Base-by-base conservation (phyloP, 176 grass and related monocot genomes). In the Eremochloa ophiuroides region DNA sequence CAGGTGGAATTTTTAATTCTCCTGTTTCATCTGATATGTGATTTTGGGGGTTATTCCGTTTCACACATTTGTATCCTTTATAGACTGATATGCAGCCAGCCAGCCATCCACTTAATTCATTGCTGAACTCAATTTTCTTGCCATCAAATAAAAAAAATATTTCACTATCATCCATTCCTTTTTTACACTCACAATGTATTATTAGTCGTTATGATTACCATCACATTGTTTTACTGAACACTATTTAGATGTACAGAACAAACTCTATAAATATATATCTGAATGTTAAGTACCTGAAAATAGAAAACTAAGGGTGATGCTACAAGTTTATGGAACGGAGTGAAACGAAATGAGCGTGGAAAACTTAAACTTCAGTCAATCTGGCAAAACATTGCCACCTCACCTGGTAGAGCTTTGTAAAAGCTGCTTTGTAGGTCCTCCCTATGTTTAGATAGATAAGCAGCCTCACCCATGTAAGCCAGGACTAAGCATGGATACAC, bases 391-490 rank as follows among this genome's bases (percentile, higher is more conserved):
- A 28, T 68, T 66, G 44, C 13, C 13, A 50, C 10, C 66, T 86
- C 79, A 97, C 94, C 91, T 82, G 94, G 94, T 14, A 97, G 76
- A 69, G 94, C 94, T 90, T 88, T 97, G 78, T 92, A 97, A 73
- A 97, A 97, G 87, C 94, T 97, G 76, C 88, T 90, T 44, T 92
- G 87, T 11, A 97, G 87, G 80, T 97, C 89, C 46, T 94, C 85
- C 75, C 86, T 88, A 66, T 97, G 94, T 71, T 92, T 87, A 0
- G 94, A 97, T 30, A 97, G 80, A 75, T 92, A 97, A 12, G 94
- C 94, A 62, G 94, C 94, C 71, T 97, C 94, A 38, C 94, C 94
- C 94, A 97, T 97, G 79, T 97, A 97, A 55, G 94, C 92, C 39
- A 94, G 74, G 40, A 97, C 88, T 66, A 97, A 85, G 85, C 92